These are phyloP conservation scores for Poa pratensis DNA, from an alignment of 176 grass and related monocot genomes.

Conservation along the genomic window DNA sequence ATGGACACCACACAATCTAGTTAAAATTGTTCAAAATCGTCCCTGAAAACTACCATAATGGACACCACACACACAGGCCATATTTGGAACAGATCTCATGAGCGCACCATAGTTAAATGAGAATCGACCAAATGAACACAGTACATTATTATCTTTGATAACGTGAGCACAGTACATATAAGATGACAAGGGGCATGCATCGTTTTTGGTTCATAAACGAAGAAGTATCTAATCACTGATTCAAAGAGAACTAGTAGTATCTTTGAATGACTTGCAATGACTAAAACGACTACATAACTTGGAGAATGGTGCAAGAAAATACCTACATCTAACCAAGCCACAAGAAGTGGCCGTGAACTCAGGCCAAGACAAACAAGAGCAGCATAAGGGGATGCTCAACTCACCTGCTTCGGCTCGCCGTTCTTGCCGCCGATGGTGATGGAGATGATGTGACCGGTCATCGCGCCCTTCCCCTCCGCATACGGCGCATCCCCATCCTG, in stretches of 20 bases:
- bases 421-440: slow-evolving; percentile 83
- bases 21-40: no score
- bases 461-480: slow-evolving; percentile 57
- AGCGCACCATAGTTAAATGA: neutral
- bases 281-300: slow-evolving; percentile 5
- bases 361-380: neutral
- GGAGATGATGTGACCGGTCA: slow-evolving; percentile 83
- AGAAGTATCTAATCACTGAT: neutral
- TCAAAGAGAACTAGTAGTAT: neutral
- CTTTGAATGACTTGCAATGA: neutral
- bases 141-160: neutral
- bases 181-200: neutral
- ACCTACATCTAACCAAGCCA: neutral
- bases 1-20: no score
- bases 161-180: neutral
- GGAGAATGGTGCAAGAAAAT: neutral
- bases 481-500: slow-evolving; percentile 51
- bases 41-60: no score
- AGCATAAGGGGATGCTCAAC: neutral
- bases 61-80: neutral
- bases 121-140: neutral
- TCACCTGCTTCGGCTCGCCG: slow-evolving; percentile 80
- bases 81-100: slow-evolving; percentile 8
- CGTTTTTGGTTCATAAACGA: neutral
- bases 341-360: slow-evolving; percentile 9